Base-by-base conservation (phyloP, 2,329 filamentous ascomycete species). In the Scolecobasidium constrictum region DNA sequence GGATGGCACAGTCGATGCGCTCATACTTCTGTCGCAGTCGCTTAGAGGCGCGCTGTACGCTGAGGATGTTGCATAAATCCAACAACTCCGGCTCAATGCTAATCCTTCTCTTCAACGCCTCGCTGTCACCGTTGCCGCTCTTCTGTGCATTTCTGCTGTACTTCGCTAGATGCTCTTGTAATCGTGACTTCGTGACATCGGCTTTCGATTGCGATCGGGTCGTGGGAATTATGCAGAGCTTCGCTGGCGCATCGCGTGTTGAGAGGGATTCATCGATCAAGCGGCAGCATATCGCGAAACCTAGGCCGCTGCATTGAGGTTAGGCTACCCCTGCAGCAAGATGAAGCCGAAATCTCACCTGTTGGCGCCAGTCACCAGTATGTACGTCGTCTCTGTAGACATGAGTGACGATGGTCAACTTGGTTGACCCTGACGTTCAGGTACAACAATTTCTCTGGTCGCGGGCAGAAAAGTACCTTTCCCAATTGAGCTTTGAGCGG, bases 181-280 rank as follows among this genome's bases (percentile, higher is more conserved):
- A 71, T 11, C 71, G 67, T 13, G 65, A 60, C 50, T 85, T 71
- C 3, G 88, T 92, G 46, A 83, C 80, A 46, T 74, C 71, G 40
- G 81, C 83, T 66, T 95, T 95, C 47, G 69, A 65, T 35, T 70
- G 58, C 53, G 80, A 81, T 49, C 90, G 83, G 1, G 90, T 94
- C 4, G 86, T 94, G 49, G 86, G 79, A 49, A 95, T 77, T 43
- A 95, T 71, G 51, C 86, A 75, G 35, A 96, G 75, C 54, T 82
- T 77, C 45, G 84, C 73, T 21, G 71, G 68, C 38, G 77, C 68
- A 21, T 82, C 75, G 26, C 77, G 78, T 11, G 77, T 76, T 46
- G 70, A 66, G 46, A 94, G 77, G 67, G 94, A 95, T 54, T 94
- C 85, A 66, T 94, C 86, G 52, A 94, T 90, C 44, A 94, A 72